Conservation (phyloP, 805 yeast species). For the Saccharomycopsis schoenii region DNA sequence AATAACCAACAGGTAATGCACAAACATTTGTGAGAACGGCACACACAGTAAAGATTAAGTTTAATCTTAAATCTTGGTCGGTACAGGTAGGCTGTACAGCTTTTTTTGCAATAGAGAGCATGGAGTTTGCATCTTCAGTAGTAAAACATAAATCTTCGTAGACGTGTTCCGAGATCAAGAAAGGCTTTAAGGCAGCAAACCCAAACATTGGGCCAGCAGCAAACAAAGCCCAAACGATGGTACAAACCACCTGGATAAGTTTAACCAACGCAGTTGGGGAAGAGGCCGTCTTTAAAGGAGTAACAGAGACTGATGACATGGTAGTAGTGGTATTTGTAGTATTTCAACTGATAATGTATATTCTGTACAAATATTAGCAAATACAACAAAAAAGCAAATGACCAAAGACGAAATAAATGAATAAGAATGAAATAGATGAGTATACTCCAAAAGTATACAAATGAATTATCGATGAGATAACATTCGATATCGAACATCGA, state of each 20-base stretch:
- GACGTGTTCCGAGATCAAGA: conserved; percentile 66
- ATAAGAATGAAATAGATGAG: too few species aligned
- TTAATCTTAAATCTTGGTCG: conserved; percentile 72
- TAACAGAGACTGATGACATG: neutral
- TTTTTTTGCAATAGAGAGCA: neutral
- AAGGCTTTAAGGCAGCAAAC: conserved; percentile 88
- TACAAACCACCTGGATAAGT: conserved; percentile 54
- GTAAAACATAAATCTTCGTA: conserved; percentile 51
- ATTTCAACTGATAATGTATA: neutral
- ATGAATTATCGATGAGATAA: neutral
- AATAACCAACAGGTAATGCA: conserved; percentile 74
- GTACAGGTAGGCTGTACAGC: conserved; percentile 35
- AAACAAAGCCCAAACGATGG: conserved; percentile 76
- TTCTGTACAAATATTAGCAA: neutral
- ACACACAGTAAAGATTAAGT: conserved; percentile 74
- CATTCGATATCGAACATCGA: neutral
- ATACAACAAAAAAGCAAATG: too few species aligned
- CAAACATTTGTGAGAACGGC: conserved; percentile 79
- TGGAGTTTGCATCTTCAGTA: neutral
- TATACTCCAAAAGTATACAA: too few species aligned
- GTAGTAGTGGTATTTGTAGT: neutral
- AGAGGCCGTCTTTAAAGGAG: conserved; percentile 3
- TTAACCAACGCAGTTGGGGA: conserved; percentile 1
- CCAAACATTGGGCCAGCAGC: conserved; percentile 97
- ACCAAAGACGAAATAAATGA: neutral